Evolutionary conservation across 306 rosid species (phyloP).

Genomic region (Quercus parvula): DNA sequence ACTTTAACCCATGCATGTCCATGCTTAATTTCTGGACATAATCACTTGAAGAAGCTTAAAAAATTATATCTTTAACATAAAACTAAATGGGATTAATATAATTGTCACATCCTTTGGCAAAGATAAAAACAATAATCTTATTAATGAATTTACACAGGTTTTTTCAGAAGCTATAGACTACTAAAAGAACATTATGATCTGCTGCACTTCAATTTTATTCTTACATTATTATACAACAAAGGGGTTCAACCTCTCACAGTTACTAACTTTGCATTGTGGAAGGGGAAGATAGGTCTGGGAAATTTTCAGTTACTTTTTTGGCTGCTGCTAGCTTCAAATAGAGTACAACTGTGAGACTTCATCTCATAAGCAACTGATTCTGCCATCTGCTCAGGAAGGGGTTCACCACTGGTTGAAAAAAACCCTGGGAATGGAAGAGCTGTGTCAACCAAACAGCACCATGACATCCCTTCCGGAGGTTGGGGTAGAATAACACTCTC

Average conservation of each 20-base stretch:
- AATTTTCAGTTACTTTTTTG: slow-evolving; percentile 7
- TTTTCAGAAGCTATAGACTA: not conserved
- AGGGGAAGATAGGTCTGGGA: not conserved
- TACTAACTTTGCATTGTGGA: not conserved
- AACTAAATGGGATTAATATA: not conserved
- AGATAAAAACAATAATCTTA: not conserved
- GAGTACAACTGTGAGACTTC: slow-evolving; percentile 69
- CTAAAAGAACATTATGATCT: not conserved
- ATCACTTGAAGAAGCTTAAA: not conserved
- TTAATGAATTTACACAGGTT: slow-evolving; percentile 6
- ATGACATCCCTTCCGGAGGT: slow-evolving; percentile 51
- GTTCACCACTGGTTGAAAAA: slow-evolving; percentile 51
- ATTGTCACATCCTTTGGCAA: not conserved
- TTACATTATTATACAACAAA: not conserved
- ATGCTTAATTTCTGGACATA: not conserved
- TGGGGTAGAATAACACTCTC: slow-evolving; percentile 57
- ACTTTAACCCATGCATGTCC: not conserved
- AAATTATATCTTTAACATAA: not conserved
- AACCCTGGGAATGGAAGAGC: slow-evolving; percentile 84
- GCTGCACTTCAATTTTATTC: not conserved
- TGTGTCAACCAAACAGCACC: slow-evolving; percentile 75
- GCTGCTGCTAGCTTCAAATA: slow-evolving; percentile 57
- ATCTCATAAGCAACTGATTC: slow-evolving; percentile 41
- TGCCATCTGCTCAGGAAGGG: slow-evolving; percentile 30
- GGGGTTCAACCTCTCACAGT: not conserved